These are phyloP conservation scores for Psilocybe cyanescens DNA, from an alignment of 768 basidiomycete species.

Conservation along the genomic window DNA sequence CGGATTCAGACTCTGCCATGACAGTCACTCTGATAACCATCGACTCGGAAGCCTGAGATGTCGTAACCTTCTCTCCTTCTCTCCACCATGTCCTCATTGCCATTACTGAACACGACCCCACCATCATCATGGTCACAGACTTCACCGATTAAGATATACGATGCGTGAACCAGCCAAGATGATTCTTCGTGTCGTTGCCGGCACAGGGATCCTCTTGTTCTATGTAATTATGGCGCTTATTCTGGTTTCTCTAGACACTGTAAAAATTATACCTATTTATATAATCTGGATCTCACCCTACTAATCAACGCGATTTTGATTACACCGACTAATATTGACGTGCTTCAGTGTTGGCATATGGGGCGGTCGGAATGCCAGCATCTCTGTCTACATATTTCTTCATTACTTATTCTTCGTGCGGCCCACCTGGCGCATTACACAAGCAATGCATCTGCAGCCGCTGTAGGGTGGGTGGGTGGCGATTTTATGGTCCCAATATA, in stretches of 20 bases:
- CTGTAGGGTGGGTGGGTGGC: slow-evolving; percentile 14
- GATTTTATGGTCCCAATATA: no score
- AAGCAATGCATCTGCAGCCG: slow-evolving; percentile 18
- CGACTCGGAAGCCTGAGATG: no score
- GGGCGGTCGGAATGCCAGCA: background rate
- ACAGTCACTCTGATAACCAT: no score
- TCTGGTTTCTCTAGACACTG: background rate
- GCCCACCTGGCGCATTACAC: slow-evolving; percentile 22
- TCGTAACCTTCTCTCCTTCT: no score
- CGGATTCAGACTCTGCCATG: no score
- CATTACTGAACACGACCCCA: no score
- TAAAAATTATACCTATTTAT: background rate
- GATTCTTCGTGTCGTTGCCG: background rate
- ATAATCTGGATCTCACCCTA: background rate
- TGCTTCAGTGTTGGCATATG: background rate
- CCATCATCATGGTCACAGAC: background rate
- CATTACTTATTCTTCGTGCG: slow-evolving; percentile 17
- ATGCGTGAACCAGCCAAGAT: background rate
- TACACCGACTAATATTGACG: no score
- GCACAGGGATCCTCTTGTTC: background rate
- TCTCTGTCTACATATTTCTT: background rate
- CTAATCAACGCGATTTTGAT: background rate
- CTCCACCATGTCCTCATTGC: no score
- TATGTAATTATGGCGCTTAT: background rate
- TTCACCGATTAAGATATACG: background rate